phyloP scores from a whole-genome alignment of 306 rosid species.

The Prunus dulcis region DNA sequence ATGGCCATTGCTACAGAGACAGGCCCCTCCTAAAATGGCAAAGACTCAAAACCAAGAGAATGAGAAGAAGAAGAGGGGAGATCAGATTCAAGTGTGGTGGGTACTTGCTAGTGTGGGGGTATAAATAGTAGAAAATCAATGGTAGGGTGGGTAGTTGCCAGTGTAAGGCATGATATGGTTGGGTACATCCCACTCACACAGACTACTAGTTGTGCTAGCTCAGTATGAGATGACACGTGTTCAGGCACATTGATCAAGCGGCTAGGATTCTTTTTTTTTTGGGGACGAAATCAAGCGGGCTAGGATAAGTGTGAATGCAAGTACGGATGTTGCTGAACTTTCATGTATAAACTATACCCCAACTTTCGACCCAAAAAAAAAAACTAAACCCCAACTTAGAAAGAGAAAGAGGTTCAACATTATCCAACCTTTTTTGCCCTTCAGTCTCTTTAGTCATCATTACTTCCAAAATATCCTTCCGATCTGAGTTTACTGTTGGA shows the following conservation, averaged over 20 bases:
- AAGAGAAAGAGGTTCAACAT: neutral
- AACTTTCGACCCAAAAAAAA: neutral
- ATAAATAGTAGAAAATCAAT: conserved; percentile 4
- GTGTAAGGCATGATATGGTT: neutral
- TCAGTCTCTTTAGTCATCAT: neutral
- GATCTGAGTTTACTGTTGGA: neutral
- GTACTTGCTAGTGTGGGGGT: neutral
- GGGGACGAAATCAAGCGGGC: neutral
- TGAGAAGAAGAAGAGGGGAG: neutral
- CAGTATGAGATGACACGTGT: neutral
- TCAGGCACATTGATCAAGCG: neutral
- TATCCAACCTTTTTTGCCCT: neutral
- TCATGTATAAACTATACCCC: too few species aligned
- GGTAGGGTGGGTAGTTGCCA: neutral
- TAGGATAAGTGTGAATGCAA: neutral
- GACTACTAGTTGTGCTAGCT: neutral
- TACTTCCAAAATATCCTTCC: neutral
- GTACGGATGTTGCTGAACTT: neutral
- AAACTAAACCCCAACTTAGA: neutral
- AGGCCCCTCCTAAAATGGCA: conserved; percentile 4
- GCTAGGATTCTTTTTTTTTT: neutral
- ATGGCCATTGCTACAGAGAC: conserved; percentile 41
- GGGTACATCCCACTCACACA: neutral
- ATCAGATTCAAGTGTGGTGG: conserved; percentile 4
- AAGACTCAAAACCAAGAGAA: neutral